Percentiles rank a stretch among this genome's conserved stretches.
Evolutionary conservation across 2,329 filamentous ascomycete species (phyloP).

Genomic region (Cladosporium cucumerinum): DNA sequence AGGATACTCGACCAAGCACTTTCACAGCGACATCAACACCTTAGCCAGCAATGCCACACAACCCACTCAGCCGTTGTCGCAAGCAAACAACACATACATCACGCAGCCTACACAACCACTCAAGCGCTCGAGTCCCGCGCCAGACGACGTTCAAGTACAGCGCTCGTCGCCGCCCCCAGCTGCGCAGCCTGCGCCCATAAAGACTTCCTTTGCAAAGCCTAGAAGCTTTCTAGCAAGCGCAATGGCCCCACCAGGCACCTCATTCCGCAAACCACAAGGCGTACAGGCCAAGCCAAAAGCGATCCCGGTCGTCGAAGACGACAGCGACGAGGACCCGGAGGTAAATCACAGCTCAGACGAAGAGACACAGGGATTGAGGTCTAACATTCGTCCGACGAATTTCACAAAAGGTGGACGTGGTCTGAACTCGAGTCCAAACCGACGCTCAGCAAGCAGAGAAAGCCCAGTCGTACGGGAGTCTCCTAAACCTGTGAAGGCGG

Average conservation of each 20-base stretch:
- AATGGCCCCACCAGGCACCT: slow-evolving; percentile 74
- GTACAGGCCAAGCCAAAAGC: slow-evolving; percentile 23
- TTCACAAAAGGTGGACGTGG: slow-evolving; percentile 46
- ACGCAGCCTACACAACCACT: slow-evolving; percentile 63
- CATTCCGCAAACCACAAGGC: slow-evolving; percentile 53
- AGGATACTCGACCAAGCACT: slow-evolving; percentile 12
- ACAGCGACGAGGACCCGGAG: slow-evolving; percentile 48
- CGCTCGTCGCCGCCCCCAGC: slow-evolving; percentile 72
- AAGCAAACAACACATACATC: slow-evolving; percentile 22
- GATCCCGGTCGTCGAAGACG: slow-evolving; percentile 25
- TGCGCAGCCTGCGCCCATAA: slow-evolving; percentile 22
- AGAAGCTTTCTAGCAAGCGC: slow-evolving; percentile 52
- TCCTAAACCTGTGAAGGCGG: slow-evolving; percentile 20
- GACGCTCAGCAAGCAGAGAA: slow-evolving; percentile 16
- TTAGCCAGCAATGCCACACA: slow-evolving; percentile 45
- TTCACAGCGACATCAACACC: slow-evolving; percentile 11
- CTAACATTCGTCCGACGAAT: slow-evolving; percentile 60
- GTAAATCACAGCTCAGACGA: slow-evolving; percentile 31
- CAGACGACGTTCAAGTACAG: slow-evolving; percentile 66
- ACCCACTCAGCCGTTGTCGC: slow-evolving; percentile 55
- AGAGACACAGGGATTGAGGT: slow-evolving; percentile 40
- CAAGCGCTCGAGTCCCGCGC: slow-evolving; percentile 38
- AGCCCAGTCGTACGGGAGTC: slow-evolving; percentile 28
- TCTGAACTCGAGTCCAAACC: slow-evolving; percentile 32
- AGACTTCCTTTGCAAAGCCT: slow-evolving; percentile 29